Conservation (phyloP, 2,329 filamentous ascomycete genomes). For the Talaromyces atroroseus region DNA sequence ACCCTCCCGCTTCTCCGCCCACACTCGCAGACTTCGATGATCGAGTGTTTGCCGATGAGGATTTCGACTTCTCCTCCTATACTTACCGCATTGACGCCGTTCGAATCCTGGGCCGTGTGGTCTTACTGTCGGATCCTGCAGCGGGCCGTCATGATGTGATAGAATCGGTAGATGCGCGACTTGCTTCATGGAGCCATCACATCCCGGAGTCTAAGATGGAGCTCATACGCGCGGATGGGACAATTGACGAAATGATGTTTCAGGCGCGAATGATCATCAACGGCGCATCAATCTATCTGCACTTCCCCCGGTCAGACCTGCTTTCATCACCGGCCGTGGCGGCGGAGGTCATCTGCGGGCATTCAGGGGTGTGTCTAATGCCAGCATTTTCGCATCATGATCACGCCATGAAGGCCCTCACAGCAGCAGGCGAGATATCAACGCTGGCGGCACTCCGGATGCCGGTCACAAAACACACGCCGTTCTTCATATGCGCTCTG, state of each 20-base stretch:
- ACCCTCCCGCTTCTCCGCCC: slow-evolving; percentile 50
- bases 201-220: slow-evolving; percentile 67
- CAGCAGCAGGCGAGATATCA: slow-evolving; percentile 71
- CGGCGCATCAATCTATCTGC: slow-evolving; percentile 62
- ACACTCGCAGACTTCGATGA: slow-evolving; percentile 73
- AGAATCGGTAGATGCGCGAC: slow-evolving; percentile 53
- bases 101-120: slow-evolving; percentile 70
- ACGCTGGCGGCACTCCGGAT: slow-evolving; percentile 58
- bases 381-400: slow-evolving; percentile 37
- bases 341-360: slow-evolving; percentile 45
- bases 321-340: slow-evolving; percentile 48
- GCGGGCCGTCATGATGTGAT: slow-evolving; percentile 49
- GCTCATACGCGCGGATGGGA: slow-evolving; percentile 62
- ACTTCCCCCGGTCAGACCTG: slow-evolving; percentile 73
- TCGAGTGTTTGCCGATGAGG: slow-evolving; percentile 65
- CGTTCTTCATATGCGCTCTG: slow-evolving; percentile 77
- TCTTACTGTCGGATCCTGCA: slow-evolving; percentile 41
- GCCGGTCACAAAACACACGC: slow-evolving; percentile 66
- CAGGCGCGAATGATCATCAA: slow-evolving; percentile 77
- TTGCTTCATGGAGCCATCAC: slow-evolving; percentile 73
- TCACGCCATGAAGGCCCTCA: slow-evolving; percentile 75
- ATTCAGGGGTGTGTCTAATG: slow-evolving; percentile 32
- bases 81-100: slow-evolving; percentile 77
- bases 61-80: slow-evolving; percentile 70
- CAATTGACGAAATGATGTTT: slow-evolving; percentile 84